phyloP scores from a whole-genome alignment of 345 rosid genomes.

The Syzygium aromaticum region DNA sequence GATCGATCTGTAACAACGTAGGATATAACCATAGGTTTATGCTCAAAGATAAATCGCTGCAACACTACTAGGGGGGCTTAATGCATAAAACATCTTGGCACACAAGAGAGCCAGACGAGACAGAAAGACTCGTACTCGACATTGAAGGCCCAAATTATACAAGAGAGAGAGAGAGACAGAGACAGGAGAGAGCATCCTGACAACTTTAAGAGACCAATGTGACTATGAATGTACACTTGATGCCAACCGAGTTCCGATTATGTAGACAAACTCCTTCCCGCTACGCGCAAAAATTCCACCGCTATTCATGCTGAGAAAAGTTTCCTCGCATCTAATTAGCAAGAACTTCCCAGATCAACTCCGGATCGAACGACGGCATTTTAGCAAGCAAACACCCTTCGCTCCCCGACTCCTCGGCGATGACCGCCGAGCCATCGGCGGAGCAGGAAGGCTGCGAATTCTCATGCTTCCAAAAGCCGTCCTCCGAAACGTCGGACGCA shows the following conservation, averaged over 20 bases:
- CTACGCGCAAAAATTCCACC: not conserved
- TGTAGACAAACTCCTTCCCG: not conserved
- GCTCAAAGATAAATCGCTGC: not conserved
- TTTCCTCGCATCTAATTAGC: conserved; percentile 33
- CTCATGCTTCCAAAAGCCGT: conserved; percentile 40
- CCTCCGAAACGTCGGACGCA: conserved; percentile 27
- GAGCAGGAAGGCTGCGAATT: conserved; percentile 41
- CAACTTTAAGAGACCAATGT: not conserved
- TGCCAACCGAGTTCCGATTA: not conserved
- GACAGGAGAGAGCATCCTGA: not conserved
- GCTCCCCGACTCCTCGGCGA: conserved; percentile 23
- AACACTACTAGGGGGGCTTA: not conserved
- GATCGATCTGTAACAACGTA: not conserved
- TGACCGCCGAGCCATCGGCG: conserved; percentile 13
- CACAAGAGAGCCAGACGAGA: not conserved
- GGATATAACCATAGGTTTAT: not conserved
- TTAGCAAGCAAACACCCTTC: conserved; percentile 62
- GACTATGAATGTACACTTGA: not conserved
- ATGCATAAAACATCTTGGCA: not conserved
- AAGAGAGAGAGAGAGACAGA: not conserved
- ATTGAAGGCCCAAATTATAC: not conserved
- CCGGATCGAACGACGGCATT: conserved; percentile 89
- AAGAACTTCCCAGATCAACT: conserved; percentile 87
- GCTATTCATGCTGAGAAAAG: not conserved
- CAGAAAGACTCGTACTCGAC: not conserved